Conservation (phyloP, 1,284 basidiomycete genomes). For the Trametes polyzona region DNA sequence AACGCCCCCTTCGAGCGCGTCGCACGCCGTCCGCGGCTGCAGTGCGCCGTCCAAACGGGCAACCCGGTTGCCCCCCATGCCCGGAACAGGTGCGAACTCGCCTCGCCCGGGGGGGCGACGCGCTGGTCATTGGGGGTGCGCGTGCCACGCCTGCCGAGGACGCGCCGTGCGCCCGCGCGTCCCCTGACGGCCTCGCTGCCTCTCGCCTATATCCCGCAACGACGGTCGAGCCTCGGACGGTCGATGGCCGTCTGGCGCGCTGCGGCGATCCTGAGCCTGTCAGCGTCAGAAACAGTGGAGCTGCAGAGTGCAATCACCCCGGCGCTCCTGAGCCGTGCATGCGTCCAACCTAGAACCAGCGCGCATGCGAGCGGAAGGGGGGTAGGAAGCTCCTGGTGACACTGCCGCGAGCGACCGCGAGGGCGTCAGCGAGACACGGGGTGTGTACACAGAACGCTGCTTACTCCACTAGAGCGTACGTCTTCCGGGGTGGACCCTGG, state of each 20-base stretch:
- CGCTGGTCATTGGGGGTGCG: not conserved
- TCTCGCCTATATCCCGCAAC: too few species aligned
- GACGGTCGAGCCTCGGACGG: too few species aligned
- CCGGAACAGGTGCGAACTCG: not conserved
- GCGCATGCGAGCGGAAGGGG: not conserved
- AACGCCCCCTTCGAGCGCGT: not conserved
- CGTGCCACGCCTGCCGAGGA: conserved; percentile 6
- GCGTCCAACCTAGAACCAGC: not conserved
- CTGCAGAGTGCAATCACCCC: not conserved
- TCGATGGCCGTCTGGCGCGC: too few species aligned
- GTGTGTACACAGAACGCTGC: too few species aligned
- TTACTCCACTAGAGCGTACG: not conserved
- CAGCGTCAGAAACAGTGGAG: too few species aligned
- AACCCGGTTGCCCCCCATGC: conserved; percentile 6
- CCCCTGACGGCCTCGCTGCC: not conserved
- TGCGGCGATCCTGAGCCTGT: not conserved
- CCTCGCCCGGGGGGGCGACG: not conserved
- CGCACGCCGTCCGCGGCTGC: not conserved
- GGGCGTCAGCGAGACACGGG: not conserved
- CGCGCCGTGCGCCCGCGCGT: not conserved
- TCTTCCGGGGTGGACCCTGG: not conserved
- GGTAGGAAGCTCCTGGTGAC: too few species aligned
- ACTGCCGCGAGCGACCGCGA: not conserved
- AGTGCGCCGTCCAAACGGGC: not conserved
- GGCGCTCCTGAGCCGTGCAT: not conserved